Percentiles rank a stretch among this genome's conserved stretches.
These are phyloP conservation scores for Vitis rotundifolia DNA, from an alignment of 164 flowering plant genomes.

Conservation along the genomic window DNA sequence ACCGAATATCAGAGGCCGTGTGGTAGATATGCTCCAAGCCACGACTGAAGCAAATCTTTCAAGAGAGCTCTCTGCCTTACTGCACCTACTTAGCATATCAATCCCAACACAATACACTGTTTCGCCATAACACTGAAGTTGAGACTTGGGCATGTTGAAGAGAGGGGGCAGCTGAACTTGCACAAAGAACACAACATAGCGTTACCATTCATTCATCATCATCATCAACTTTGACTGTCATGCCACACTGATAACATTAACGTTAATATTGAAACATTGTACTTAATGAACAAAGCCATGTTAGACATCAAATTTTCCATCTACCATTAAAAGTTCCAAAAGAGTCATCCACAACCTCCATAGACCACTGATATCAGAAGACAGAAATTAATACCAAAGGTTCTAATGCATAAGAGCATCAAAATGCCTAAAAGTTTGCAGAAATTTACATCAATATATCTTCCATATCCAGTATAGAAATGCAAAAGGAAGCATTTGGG, in stretches of 20 bases:
- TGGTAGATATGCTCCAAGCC: conserved; percentile 74
- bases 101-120: conserved; percentile 51
- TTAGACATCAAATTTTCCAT: too few relatives aligned
- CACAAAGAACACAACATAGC: neutral
- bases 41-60: conserved; percentile 65
- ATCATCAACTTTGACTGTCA: neutral
- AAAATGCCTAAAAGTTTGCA: too few relatives aligned
- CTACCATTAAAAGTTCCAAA: too few relatives aligned
- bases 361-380: too few relatives aligned
- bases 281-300: neutral
- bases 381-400: too few relatives aligned
- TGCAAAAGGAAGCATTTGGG: too few relatives aligned
- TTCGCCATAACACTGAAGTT: conserved; percentile 83
- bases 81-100: conserved; percentile 58
- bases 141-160: conserved; percentile 88
- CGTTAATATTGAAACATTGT: neutral
- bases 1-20: conserved; percentile 68
- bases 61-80: conserved; percentile 30
- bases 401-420: too few relatives aligned
- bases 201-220: too few relatives aligned
- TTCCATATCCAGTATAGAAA: too few relatives aligned
- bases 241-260: neutral
- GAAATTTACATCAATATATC: too few relatives aligned
- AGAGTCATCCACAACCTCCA: too few relatives aligned
- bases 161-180: conserved; percentile 64